A percentile compares a stretch with the other conserved stretches of the same genome.
phyloP scores from a whole-genome alignment of 148 eudicot species.

The Persicaria maculosa region DNA sequence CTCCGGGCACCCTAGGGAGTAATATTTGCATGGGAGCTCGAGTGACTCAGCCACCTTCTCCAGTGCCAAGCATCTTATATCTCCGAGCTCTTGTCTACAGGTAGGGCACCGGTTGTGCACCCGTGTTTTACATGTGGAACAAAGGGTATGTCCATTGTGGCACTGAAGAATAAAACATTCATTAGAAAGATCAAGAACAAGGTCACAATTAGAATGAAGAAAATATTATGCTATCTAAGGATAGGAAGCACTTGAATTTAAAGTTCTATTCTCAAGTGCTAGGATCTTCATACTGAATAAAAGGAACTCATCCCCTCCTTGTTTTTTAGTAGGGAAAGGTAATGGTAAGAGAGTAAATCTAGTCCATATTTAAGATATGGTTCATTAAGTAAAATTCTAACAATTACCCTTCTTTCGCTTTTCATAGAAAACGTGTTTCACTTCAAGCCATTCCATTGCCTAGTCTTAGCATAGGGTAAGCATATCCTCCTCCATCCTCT shows the following conservation, averaged over 20 bases:
- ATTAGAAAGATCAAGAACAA: not conserved
- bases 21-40: conserved; percentile 77
- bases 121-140: conserved; percentile 83
- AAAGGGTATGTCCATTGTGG: conserved; percentile 87
- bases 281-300: not conserved
- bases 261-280: not conserved
- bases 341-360: too few relatives aligned
- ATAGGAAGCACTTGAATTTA: not conserved
- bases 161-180: conserved; percentile 43
- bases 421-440: too few relatives aligned
- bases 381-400: too few relatives aligned
- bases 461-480: too few relatives aligned
- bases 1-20: conserved; percentile 83
- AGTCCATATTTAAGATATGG: too few relatives aligned
- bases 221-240: not conserved
- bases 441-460: too few relatives aligned
- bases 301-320: not conserved
- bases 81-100: conserved; percentile 90
- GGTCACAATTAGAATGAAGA: not conserved
- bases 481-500: too few relatives aligned
- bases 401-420: too few relatives aligned
- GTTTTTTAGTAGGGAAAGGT: too few relatives aligned
- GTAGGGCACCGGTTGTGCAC: conserved; percentile 94
- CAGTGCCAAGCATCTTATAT: conserved; percentile 84
- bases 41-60: conserved; percentile 94